These are phyloP conservation scores for Alternaria sp. DNA, from an alignment of 2,329 filamentous ascomycete genomes.

Conservation along the genomic window DNA sequence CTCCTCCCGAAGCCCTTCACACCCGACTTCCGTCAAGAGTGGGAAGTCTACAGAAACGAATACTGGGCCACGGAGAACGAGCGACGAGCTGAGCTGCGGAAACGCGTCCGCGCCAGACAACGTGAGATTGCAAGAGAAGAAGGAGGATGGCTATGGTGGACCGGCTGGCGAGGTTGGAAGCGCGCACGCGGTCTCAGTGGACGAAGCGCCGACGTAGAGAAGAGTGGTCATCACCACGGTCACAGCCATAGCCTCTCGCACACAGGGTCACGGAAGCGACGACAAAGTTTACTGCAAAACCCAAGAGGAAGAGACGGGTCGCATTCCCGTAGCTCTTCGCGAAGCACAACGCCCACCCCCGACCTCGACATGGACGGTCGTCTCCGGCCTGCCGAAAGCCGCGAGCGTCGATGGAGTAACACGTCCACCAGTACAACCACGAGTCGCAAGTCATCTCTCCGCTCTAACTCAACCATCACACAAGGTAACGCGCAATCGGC, in stretches of 20 bases:
- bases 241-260: constrained; percentile 29
- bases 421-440: constrained; percentile 39
- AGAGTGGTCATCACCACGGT: constrained; percentile 29
- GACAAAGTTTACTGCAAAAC: constrained; percentile 37
- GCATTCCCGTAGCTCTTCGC: constrained; percentile 46
- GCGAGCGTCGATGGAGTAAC: constrained; percentile 47
- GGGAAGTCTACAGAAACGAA: constrained; percentile 92
- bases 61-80: constrained; percentile 99
- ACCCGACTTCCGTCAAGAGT: constrained; percentile 92
- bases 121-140: constrained; percentile 72
- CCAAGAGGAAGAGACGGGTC: constrained; percentile 34
- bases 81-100: constrained; percentile 76
- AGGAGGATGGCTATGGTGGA: constrained; percentile 86
- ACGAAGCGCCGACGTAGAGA: constrained; percentile 42
- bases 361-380: constrained; percentile 43
- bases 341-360: constrained; percentile 45
- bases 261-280: constrained; percentile 32
- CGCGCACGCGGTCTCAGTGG: constrained; percentile 41
- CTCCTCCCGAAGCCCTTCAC: constrained; percentile 95
- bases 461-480: constrained; percentile 33
- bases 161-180: constrained; percentile 71
- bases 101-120: constrained; percentile 74
- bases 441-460: constrained; percentile 24
- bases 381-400: constrained; percentile 28
- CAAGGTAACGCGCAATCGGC: constrained; percentile 40